Percentiles rank a stretch among this genome's conserved stretches.
phyloP scores from a whole-genome alignment of 331 rosid genomes.

The Erythrophleum ivorense region DNA sequence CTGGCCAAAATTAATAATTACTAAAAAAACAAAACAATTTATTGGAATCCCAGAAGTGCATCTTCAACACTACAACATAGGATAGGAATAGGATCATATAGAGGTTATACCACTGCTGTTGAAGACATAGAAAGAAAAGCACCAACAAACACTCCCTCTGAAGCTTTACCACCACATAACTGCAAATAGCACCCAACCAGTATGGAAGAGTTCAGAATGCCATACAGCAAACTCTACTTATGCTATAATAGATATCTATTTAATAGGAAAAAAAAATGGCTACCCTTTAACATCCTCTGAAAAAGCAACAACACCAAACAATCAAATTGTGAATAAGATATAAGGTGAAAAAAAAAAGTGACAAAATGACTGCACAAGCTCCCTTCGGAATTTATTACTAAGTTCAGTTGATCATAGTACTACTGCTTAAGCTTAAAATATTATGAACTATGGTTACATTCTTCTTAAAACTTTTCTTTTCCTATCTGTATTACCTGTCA shows the following conservation, averaged over 20 bases:
- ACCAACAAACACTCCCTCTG: conserved; percentile 94
- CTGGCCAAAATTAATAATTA: conserved; percentile 46
- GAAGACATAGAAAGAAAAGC: conserved; percentile 96
- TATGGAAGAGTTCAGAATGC: conserved; percentile 38
- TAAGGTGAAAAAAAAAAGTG: conserved; percentile 22
- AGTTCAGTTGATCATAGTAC: conserved; percentile 24
- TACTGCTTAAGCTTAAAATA: conserved; percentile 22
- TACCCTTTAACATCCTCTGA: conserved; percentile 28
- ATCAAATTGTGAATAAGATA: conserved; percentile 27
- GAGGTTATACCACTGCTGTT: conserved; percentile 81
- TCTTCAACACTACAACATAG: conserved; percentile 5
- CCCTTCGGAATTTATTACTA: conserved; percentile 26
- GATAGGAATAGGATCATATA: conserved; percentile 19
- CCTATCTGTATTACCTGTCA: neutral
- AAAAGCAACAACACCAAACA: conserved; percentile 32
- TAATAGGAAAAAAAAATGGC: conserved; percentile 7
- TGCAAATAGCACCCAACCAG: conserved; percentile 57
- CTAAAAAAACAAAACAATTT: conserved; percentile 33
- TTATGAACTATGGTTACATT: neutral
- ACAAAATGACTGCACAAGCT: conserved; percentile 1
- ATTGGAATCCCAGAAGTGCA: conserved; percentile 20
- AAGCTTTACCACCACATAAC: conserved; percentile 95
- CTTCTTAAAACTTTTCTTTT: too few species aligned
- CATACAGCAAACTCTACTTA: conserved; percentile 35
- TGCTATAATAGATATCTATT: conserved; percentile 19